These are phyloP conservation scores for Gossypium gossypioides DNA, from an alignment of 441 rosid genomes.

Conservation along the genomic window DNA sequence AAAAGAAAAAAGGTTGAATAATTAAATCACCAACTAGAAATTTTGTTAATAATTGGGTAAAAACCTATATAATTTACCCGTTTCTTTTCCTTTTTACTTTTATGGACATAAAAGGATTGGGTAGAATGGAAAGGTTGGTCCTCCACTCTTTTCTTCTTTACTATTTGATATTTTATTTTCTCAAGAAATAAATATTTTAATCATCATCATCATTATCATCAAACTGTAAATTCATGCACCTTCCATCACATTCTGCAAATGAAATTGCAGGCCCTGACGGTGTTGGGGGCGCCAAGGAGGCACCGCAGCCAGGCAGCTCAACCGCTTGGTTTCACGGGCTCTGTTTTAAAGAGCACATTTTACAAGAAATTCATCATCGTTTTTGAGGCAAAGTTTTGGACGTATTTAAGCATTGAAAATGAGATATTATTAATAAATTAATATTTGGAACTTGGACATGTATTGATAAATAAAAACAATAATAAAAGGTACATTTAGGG, in stretches of 20 bases:
- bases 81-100: too few species aligned
- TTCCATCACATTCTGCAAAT: not conserved
- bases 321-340: conserved; percentile 28
- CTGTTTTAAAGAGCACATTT: conserved; percentile 25
- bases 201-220: not conserved
- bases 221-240: not conserved
- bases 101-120: too few species aligned
- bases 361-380: conserved; percentile 28
- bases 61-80: too few species aligned
- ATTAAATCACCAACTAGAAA: too few species aligned
- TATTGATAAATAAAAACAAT: not conserved
- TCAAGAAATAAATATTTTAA: not conserved
- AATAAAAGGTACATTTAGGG: not conserved
- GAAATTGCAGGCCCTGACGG: not conserved
- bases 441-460: not conserved
- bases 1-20: too few species aligned
- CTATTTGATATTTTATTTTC: not conserved
- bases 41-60: too few species aligned
- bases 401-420: not conserved
- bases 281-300: not conserved
- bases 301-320: not conserved
- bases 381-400: conserved; percentile 7
- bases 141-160: too few species aligned
- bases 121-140: too few species aligned
- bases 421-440: not conserved